phyloP scores from a whole-genome alignment of 306 rosid genomes.

The Leucaena leucocephala region DNA sequence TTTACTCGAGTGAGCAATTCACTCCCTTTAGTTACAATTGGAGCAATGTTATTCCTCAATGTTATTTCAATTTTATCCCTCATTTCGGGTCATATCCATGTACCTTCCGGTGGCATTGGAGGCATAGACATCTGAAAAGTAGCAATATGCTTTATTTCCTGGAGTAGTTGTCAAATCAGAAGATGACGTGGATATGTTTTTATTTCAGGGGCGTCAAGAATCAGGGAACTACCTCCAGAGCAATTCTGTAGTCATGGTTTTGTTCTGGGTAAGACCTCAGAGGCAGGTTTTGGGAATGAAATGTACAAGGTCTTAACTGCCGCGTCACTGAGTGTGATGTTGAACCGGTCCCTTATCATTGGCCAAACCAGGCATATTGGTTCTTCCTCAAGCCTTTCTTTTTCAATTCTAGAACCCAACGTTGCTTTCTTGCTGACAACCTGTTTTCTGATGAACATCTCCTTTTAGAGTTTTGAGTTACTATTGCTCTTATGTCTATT shows the following conservation, averaged over 20 bases:
- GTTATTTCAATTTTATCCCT: neutral
- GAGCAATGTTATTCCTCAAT: neutral
- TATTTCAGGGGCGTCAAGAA: conserved; percentile 81
- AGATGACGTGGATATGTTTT: conserved; percentile 23
- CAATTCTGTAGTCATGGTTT: conserved; percentile 88
- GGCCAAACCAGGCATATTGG: conserved; percentile 99
- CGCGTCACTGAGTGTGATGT: conserved; percentile 83
- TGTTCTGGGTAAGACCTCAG: conserved; percentile 88
- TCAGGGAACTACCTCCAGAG: conserved; percentile 71
- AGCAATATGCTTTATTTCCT: neutral
- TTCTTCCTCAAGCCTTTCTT: conserved; percentile 89
- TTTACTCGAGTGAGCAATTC: neutral
- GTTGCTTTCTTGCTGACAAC: neutral
- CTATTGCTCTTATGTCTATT: neutral
- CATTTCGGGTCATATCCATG: neutral
- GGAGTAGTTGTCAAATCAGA: conserved; percentile 13
- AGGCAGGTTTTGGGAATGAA: conserved; percentile 98
- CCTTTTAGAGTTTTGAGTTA: neutral
- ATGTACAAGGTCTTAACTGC: conserved; percentile 93
- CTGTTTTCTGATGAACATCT: conserved; percentile 14
- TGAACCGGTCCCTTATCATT: conserved; percentile 95
- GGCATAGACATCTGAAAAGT: neutral
- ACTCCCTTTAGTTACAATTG: neutral
- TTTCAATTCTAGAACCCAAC: conserved; percentile 40
- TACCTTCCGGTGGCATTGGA: neutral